Evolutionary conservation across 2,329 filamentous ascomycete species (phyloP), one percentile per base, ranked within the genome.

Genomic region (Ceratocystis albifundus): DNA sequence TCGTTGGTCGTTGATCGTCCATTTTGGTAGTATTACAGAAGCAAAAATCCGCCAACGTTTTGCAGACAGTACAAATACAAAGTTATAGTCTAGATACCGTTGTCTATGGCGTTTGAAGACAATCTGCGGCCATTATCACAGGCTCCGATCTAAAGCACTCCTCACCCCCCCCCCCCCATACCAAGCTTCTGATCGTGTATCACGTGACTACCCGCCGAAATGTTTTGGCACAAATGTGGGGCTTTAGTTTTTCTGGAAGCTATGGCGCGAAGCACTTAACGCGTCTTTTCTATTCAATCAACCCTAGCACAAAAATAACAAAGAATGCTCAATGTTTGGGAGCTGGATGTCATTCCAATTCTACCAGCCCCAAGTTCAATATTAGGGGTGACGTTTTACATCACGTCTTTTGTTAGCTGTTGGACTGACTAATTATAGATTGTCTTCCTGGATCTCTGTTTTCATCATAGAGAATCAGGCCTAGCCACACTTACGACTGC

Each of bases 211-310:
- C 55, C 55, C 55, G 55, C 55, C 5, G 28, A 25, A 32, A 30
- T 59, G 25, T 36, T 59, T 36, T 59, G 15, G 25, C 3, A 12
- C 17, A 30, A 32, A 36, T 59, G 55, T 59, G 53, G 41, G 53
- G 41, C 44, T 61, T 20, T 61, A 2, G 6, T 36, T 32, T 32
- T n/a, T 59, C 28, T 57, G 15, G 15, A 59, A 32, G 30, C n/a
- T 8, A 10, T 7, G 41, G 28, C 67, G 64, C 61, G 64, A 66
- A 66, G 64, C 64, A 68, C 67, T 68, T 68, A 45, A 68, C 67
- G 64, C 67, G 63, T 36, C 48, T 25, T 22, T 25, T 50, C 20
- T 28, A 5, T 15, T 10, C 28, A 22, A 2, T 28, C 8, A 53
- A 53, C 48, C 48, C 48, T 53, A 28, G 48, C 48, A 41, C 36